Evolutionary conservation across 2,329 filamentous ascomycete genomes (phyloP), one percentile per base, ranked within the genome.

Genomic region (Cercospora sp.): DNA sequence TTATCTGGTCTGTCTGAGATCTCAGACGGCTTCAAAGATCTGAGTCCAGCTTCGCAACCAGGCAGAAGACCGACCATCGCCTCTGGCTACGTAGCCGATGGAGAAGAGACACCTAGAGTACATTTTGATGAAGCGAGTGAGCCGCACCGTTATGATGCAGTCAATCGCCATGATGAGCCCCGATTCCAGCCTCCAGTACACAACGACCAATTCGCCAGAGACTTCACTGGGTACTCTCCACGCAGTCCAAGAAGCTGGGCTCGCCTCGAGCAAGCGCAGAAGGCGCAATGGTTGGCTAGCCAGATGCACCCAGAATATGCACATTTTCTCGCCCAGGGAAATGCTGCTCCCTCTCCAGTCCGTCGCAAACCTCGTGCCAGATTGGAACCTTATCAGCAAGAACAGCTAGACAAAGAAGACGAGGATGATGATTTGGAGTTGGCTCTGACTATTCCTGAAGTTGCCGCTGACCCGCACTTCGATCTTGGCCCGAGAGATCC

Each of bases 51-150:
- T 8, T 13, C 10, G 18, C 20, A 33, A 9, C 60, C 23, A 4
- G 36, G 60, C 40, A 36, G 60, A 48, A 16, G 40, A 13, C 7
- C 23, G 7, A 62, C 60, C 3, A 26, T 51, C 36, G 48, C 40
- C 20, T 62, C 60, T 20, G 60, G 40, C 26, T 62, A 62, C 18
- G n/a, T 62, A 12, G 60, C 33, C 40, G 60, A 62, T 3, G 40
- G 20, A 48, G 60, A 62, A 40, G 33, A 23, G 33, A 51, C 60
- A 2, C 40, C 60, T 2, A 42, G 23, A 45, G 60, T 62, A 3
- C 60, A 62, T 40, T 62, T 62, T 13, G 60, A 62, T 26, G 60
- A 51, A 20, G 60, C 23, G 5, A 45, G 26, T n/a, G 58, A 60
- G 33, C 55, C 55, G 26, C 55, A 20, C 18, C 55, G 55, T 20